Evolutionary conservation across 228 moss, liverwort and hornwort species (phyloP).

Genomic region (Sphagnum magellanicum): DNA sequence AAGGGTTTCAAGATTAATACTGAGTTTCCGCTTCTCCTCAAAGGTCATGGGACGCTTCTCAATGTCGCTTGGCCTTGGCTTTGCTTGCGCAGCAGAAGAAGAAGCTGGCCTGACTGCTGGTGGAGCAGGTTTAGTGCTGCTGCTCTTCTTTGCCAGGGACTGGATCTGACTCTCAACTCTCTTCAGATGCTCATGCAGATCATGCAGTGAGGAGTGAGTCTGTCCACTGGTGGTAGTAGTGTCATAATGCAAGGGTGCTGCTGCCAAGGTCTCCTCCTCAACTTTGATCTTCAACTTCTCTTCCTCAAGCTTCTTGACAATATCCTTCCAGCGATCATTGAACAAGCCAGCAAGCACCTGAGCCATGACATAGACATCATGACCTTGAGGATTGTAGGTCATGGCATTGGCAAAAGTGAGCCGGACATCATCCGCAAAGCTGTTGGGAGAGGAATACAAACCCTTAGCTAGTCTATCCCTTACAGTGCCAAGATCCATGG

Average conservation of each 20-base stretch:
- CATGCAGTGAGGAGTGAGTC: neutral
- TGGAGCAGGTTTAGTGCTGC: too few species aligned
- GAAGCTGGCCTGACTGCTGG: constrained; percentile 4
- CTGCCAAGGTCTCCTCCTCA: constrained; percentile 6
- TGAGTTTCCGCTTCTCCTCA: constrained; percentile 20
- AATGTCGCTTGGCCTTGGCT: constrained; percentile 15
- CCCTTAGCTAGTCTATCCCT: constrained; percentile 8
- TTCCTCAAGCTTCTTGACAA: constrained; percentile 8
- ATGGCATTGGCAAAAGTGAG: constrained; percentile 30
- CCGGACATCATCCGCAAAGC: constrained; percentile 16
- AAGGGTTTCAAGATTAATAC: constrained; percentile 13
- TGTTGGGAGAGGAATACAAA: constrained; percentile 11
- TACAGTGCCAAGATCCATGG: constrained; percentile 33
- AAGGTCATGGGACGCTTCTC: constrained; percentile 17
- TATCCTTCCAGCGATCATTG: constrained; percentile 16
- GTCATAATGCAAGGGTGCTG: too few species aligned
- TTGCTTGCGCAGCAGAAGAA: constrained; percentile 3
- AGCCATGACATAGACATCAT: constrained; percentile 16
- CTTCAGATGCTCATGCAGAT: constrained; percentile 2
- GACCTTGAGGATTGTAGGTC: constrained; percentile 22
- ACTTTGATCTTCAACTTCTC: constrained; percentile 3
- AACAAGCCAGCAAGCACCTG: constrained; percentile 14
- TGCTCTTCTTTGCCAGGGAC: neutral
- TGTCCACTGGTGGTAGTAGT: neutral
- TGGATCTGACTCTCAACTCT: constrained; percentile 5